Evolutionary conservation across 2,329 filamentous ascomycete species (phyloP), one percentile per base, ranked within the genome.

Genomic region (Xylaria sp.): DNA sequence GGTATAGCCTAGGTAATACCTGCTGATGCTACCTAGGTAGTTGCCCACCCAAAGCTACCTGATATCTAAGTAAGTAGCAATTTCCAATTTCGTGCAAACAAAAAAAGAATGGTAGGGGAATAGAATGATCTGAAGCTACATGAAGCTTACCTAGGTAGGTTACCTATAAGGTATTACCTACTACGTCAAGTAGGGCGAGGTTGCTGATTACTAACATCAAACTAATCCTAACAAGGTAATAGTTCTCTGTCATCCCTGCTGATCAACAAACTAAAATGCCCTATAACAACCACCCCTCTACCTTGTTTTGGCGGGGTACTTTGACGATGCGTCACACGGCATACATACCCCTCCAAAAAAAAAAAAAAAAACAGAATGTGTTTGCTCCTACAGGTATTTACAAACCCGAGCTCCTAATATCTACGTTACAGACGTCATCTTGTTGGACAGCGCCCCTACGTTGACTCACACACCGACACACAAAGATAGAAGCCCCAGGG

Each of bases 321-420:
- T 44, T 48, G 27, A 13, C 5, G 21, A 69, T 74, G 72, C 69
- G 72, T 74, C 72, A 73, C 68, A 71, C 73, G 60, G 69, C n/a
- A 40, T 58, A 42, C 16, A 40, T 58, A 35, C 68, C 65, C 68
- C 68, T 69, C 68, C 68, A 64, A 23, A 25, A 25, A 47, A 47
- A 48, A 44, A 12, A 21, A n/a, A n/a, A n/a, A n/a, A n/a, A n/a
- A n/a, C n/a, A n/a, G n/a, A n/a, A n/a, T n/a, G 32, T 35, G 32
- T 35, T 48, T n/a, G 21, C n/a, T 48, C 9, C 8, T 23, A n/a
- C n/a, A 5, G 2, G 13, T 18, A 44, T 25, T 12, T 21, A 25
- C n/a, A 25, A 27, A 8, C 47, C 27, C 2, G 23, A 65, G 23
- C 27, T 16, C 44, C 21, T 10, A 27, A 37, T 21, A 61, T 18